phyloP scores from a whole-genome alignment of 2,329 filamentous ascomycete genomes.

The Alternaria solani region DNA sequence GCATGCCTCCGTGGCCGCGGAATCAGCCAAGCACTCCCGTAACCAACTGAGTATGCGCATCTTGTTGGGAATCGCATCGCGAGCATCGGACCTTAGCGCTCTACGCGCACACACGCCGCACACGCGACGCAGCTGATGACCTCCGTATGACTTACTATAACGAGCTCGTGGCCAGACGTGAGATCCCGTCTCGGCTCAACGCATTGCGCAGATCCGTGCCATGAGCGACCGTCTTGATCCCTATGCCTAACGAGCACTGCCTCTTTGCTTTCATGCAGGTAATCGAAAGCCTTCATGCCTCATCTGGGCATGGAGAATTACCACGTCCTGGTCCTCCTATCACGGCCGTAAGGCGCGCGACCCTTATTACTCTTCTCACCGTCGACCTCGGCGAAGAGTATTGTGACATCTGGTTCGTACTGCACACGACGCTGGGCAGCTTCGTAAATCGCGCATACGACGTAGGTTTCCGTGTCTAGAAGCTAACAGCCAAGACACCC shows the following conservation, averaged over 20 bases:
- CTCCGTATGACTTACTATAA: neutral
- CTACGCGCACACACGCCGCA: slow-evolving; percentile 1
- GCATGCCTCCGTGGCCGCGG: slow-evolving; percentile 1
- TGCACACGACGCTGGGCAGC: neutral
- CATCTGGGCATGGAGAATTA: neutral
- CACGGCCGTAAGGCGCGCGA: neutral
- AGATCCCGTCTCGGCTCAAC: neutral
- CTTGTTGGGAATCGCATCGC: slow-evolving; percentile 6
- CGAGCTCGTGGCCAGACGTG: neutral
- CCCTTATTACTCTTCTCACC: neutral
- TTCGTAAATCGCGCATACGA: slow-evolving; percentile 8
- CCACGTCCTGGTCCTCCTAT: neutral
- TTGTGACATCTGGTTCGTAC: neutral
- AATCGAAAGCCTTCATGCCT: neutral
- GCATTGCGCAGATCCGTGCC: neutral
- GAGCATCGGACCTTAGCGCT: slow-evolving; percentile 5
- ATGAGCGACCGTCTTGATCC: neutral
- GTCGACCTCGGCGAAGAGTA: neutral
- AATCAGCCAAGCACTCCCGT: neutral
- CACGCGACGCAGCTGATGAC: slow-evolving; percentile 5
- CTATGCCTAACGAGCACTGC: neutral
- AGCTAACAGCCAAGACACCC: neutral
- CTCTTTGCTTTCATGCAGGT: slow-evolving; percentile 4
- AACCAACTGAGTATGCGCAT: neutral
- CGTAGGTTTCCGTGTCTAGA: neutral